Evolutionary conservation across 139 green algal genomes (phyloP).

Genomic region (Ettlia oleoabundans): DNA sequence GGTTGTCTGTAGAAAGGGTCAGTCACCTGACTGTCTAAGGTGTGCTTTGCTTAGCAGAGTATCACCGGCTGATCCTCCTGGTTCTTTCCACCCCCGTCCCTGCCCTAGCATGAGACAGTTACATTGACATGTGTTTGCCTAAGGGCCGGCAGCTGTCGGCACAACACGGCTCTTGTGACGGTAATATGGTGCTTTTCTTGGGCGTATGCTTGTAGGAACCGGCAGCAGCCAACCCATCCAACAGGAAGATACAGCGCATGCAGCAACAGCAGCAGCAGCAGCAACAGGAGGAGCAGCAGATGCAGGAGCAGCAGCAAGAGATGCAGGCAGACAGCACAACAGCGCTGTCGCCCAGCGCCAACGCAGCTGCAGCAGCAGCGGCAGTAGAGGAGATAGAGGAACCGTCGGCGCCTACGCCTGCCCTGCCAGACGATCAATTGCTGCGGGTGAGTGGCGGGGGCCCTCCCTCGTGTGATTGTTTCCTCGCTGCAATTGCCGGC

Average conservation of each 20-base stretch:
- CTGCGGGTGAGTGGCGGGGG: background rate
- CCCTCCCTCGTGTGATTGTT: too few relatives aligned
- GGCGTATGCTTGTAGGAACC: background rate
- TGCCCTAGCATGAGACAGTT: too few relatives aligned
- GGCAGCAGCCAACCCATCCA: background rate
- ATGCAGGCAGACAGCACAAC: background rate
- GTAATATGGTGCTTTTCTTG: too few relatives aligned
- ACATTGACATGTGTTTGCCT: too few relatives aligned
- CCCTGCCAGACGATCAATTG: slow-evolving; percentile 15
- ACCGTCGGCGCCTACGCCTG: background rate
- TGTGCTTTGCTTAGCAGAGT: too few relatives aligned
- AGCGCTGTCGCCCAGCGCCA: background rate
- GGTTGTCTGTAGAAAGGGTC: too few relatives aligned
- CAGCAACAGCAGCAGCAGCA: background rate
- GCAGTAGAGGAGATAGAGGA: background rate
- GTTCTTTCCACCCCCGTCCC: too few relatives aligned
- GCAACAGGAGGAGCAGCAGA: background rate
- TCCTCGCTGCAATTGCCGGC: too few relatives aligned
- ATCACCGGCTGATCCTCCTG: too few relatives aligned
- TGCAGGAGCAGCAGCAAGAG: background rate
- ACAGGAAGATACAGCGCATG: background rate
- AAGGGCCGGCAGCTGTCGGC: too few relatives aligned
- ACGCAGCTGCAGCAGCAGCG: background rate
- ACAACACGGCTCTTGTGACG: too few relatives aligned
- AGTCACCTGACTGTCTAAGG: too few relatives aligned